phyloP scores from a whole-genome alignment of 805 yeast genomes.

The Myxozyma kluyveri region DNA sequence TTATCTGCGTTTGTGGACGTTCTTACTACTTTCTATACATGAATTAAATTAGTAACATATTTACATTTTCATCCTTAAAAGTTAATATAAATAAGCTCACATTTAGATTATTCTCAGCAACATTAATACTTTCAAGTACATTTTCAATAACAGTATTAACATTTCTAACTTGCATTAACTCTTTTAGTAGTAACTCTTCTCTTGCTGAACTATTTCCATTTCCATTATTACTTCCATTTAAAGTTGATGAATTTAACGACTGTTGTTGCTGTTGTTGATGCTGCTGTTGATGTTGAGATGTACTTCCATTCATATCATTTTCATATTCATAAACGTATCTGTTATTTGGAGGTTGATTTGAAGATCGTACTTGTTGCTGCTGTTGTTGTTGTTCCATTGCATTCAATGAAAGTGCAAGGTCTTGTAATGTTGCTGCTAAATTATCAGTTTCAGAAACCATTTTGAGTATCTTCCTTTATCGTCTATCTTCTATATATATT shows the following conservation, averaged over 20 bases:
- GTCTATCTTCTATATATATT: no score
- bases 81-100: constrained; percentile 7
- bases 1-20: constrained; percentile 34
- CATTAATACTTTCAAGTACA: constrained; percentile 17
- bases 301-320: no score
- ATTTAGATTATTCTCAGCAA: constrained; percentile 23
- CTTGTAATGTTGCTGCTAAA: constrained; percentile 12
- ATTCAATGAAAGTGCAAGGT: constrained; percentile 12
- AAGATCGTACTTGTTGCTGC: neutral
- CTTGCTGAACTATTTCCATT: constrained; percentile 2
- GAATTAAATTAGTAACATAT: neutral
- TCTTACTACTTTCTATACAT: constrained; percentile 19
- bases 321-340: no score
- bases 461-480: no score
- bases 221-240: neutral
- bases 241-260: neutral
- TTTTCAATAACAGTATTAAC: constrained; percentile 19
- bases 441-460: constrained; percentile 15
- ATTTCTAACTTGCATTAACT: constrained; percentile 20
- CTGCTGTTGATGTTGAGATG: neutral
- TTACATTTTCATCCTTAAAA: neutral
- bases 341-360: no score
- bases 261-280: constrained; percentile 4
- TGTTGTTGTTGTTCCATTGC: constrained; percentile 8
- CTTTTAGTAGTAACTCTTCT: constrained; percentile 15